These are phyloP conservation scores for Termitomyces sp. DNA, from an alignment of 1,284 basidiomycete genomes.

Conservation along the genomic window DNA sequence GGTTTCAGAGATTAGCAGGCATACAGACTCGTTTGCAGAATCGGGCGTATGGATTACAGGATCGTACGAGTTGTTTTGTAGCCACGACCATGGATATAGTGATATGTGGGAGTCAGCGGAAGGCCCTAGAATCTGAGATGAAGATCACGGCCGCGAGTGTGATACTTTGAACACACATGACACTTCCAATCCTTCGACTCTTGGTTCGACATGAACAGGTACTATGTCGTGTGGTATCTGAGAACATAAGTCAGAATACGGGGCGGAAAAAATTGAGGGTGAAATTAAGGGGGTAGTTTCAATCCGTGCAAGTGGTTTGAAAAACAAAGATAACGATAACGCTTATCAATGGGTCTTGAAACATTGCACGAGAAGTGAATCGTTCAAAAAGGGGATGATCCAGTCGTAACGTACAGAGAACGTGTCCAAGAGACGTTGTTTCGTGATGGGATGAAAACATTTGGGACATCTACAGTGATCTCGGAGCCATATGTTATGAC, in stretches of 20 bases:
- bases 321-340: neutral
- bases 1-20: neutral
- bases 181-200: slow-evolving; percentile 63
- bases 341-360: neutral
- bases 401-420: slow-evolving; percentile 53
- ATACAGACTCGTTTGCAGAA: slow-evolving; percentile 38
- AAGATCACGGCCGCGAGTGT: slow-evolving; percentile 1
- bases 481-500: slow-evolving; percentile 47
- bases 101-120: slow-evolving; percentile 64
- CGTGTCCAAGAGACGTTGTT: slow-evolving; percentile 85
- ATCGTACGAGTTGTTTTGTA: slow-evolving; percentile 71
- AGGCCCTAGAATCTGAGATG: slow-evolving; percentile 44
- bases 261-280: neutral
- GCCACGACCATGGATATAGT: slow-evolving; percentile 85
- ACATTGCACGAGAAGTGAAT: neutral
- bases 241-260: neutral
- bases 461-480: slow-evolving; percentile 84
- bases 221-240: slow-evolving; percentile 76
- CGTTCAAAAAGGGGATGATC: neutral
- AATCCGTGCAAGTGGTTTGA: neutral
- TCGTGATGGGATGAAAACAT: slow-evolving; percentile 88
- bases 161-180: slow-evolving; percentile 44
- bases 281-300: neutral
- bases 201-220: slow-evolving; percentile 58
- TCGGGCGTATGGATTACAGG: slow-evolving; percentile 41